Percentiles rank a stretch among this genome's conserved stretches.
phyloP scores from a whole-genome alignment of 2,329 filamentous ascomycete genomes.

The Tolypocladium sp. region DNA sequence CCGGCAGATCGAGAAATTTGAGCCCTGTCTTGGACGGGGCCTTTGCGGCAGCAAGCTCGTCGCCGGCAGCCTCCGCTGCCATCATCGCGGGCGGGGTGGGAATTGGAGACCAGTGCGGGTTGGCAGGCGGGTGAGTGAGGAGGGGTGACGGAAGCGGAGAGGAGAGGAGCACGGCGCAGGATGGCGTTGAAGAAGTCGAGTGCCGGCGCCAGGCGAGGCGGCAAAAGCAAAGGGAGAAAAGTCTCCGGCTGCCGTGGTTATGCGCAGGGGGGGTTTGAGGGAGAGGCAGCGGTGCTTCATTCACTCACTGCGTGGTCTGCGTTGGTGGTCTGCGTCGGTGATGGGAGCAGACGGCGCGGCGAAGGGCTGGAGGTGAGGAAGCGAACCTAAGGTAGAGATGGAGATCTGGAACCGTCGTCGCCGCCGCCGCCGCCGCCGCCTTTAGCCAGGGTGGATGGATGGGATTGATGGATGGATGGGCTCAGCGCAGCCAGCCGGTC shows the following conservation, averaged over 20 bases:
- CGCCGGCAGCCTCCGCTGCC: slow-evolving; percentile 22
- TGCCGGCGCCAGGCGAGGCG: not conserved
- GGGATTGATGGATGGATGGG: not conserved
- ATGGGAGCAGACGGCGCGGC: not conserved
- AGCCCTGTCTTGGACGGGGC: slow-evolving; percentile 11
- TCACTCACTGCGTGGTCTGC: not conserved
- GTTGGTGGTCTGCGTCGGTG: not conserved
- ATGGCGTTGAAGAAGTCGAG: not conserved
- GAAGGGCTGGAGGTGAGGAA: not conserved
- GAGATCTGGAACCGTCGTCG: not conserved
- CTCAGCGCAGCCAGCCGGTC: not conserved
- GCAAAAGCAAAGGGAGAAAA: not conserved
- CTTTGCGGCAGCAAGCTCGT: slow-evolving; percentile 13
- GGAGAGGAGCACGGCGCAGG: not conserved
- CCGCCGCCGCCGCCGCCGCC: not conserved
- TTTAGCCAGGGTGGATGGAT: not conserved
- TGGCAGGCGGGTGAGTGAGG: not conserved
- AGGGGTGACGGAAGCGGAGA: not conserved
- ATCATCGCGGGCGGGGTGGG: slow-evolving; percentile 15
- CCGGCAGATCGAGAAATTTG: slow-evolving; percentile 32
- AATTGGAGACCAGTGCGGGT: not conserved
- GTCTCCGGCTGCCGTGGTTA: not conserved
- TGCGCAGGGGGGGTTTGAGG: not conserved
- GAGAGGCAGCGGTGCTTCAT: not conserved
- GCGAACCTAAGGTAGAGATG: not conserved